Conservation (phyloP, 768 basidiomycete genomes). For the Tylopilus balloui region DNA sequence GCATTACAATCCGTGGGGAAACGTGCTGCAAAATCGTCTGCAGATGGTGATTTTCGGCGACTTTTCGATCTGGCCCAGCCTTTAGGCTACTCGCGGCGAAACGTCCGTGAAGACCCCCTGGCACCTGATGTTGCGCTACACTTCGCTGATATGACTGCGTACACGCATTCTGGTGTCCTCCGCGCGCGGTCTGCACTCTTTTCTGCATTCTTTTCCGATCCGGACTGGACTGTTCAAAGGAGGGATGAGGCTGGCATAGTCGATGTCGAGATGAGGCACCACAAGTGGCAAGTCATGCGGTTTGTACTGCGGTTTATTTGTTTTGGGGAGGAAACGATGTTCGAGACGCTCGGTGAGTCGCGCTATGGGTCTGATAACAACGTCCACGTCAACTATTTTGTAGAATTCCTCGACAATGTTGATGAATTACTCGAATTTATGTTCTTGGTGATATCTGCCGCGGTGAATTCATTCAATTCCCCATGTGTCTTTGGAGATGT, state of each 20-base stretch:
- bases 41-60: slow-evolving; percentile 45
- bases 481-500: too few species aligned
- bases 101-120: slow-evolving; percentile 28
- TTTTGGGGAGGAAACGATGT: slow-evolving; percentile 68
- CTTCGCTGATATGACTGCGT: slow-evolving; percentile 62
- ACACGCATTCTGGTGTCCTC: slow-evolving; percentile 70
- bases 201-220: slow-evolving; percentile 73
- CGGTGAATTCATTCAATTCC: slow-evolving; percentile 45
- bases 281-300: slow-evolving; percentile 68
- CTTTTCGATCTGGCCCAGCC: slow-evolving; percentile 40
- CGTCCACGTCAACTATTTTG: slow-evolving; percentile 2
- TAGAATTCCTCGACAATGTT: slow-evolving; percentile 58
- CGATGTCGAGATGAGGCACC: slow-evolving; percentile 64
- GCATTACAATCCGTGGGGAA: slow-evolving; percentile 63
- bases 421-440: slow-evolving; percentile 84
- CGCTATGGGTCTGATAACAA: not conserved
- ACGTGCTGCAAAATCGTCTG: slow-evolving; percentile 42
- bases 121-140: slow-evolving; percentile 67
- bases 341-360: slow-evolving; percentile 61
- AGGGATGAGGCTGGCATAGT: slow-evolving; percentile 52
- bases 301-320: slow-evolving; percentile 76
- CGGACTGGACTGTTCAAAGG: slow-evolving; percentile 72
- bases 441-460: slow-evolving; percentile 80
- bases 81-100: not conserved
- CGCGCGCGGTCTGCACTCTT: slow-evolving; percentile 83